phyloP scores from a whole-genome alignment of 805 yeast species.

The Saccharomycopsis schoenii region DNA sequence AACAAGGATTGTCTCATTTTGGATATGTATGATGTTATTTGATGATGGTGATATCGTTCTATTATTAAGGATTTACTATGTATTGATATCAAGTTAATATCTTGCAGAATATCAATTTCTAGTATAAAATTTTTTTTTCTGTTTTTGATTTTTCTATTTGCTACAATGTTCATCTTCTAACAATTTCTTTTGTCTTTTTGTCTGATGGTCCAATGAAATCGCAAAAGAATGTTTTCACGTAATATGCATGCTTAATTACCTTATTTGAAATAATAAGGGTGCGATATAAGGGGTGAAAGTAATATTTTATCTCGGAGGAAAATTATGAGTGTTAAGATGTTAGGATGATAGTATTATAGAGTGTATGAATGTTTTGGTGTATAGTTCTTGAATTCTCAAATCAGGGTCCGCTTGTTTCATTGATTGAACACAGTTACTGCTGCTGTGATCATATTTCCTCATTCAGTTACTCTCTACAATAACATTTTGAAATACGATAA shows the following conservation, averaged over 20 bases:
- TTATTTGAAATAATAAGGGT: neutral
- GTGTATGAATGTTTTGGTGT: too few relatives aligned
- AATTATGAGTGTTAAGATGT: too few relatives aligned
- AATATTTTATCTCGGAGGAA: too few relatives aligned
- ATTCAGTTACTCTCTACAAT: neutral
- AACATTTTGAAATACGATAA: neutral
- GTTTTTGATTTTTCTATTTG: neutral
- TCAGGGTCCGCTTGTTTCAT: too few relatives aligned
- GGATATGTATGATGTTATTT: neutral
- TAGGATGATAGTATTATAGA: neutral
- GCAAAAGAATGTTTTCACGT: neutral
- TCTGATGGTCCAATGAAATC: neutral
- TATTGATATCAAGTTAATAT: neutral
- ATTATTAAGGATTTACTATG: too few relatives aligned
- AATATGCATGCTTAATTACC: neutral
- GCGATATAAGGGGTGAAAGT: neutral
- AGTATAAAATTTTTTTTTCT: neutral
- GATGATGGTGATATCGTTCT: too few relatives aligned
- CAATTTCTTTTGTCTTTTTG: neutral
- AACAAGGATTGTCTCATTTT: constrained; percentile 16
- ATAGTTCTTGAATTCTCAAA: too few relatives aligned
- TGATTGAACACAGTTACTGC: too few relatives aligned
- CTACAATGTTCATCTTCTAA: neutral
- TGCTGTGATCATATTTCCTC: too few relatives aligned
- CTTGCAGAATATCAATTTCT: neutral